These are phyloP conservation scores for Aspergillus unguis DNA, from an alignment of 2,329 filamentous ascomycete species.

Conservation along the genomic window DNA sequence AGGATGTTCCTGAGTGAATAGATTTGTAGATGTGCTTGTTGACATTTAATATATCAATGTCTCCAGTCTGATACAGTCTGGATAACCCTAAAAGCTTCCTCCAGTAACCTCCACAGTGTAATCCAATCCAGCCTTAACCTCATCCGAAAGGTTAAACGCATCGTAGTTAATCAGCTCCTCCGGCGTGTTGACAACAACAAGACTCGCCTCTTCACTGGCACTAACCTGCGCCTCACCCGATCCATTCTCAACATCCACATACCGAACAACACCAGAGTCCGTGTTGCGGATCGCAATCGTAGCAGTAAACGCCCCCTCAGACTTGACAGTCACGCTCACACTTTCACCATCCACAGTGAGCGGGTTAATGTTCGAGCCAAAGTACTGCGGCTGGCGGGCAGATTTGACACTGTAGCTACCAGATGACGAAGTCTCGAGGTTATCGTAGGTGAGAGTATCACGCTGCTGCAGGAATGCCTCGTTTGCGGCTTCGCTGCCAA, in stretches of 20 bases:
- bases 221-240: background rate
- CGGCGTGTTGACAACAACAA: slow-evolving; percentile 12
- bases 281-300: slow-evolving; percentile 8
- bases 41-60: background rate
- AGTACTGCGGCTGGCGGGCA: slow-evolving; percentile 7
- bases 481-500: slow-evolving; percentile 6
- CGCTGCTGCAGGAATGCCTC: slow-evolving; percentile 8
- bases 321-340: slow-evolving; percentile 2
- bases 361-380: slow-evolving; percentile 14
- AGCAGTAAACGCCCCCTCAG: background rate
- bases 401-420: slow-evolving; percentile 8
- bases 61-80: background rate
- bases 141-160: slow-evolving; percentile 1
- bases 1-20: background rate
- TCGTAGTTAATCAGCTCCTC: slow-evolving; percentile 4
- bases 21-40: background rate
- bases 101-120: slow-evolving; percentile 2
- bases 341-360: background rate
- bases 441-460: slow-evolving; percentile 1
- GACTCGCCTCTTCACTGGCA: slow-evolving; percentile 7
- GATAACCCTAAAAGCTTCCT: background rate
- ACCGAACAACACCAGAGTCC: slow-evolving; percentile 4
- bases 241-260: slow-evolving; percentile 7
- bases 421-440: background rate
- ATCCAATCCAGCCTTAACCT: slow-evolving; percentile 3